These are phyloP conservation scores for Acorus calamus DNA, from an alignment of 106 monocot genomes.

Conservation along the genomic window DNA sequence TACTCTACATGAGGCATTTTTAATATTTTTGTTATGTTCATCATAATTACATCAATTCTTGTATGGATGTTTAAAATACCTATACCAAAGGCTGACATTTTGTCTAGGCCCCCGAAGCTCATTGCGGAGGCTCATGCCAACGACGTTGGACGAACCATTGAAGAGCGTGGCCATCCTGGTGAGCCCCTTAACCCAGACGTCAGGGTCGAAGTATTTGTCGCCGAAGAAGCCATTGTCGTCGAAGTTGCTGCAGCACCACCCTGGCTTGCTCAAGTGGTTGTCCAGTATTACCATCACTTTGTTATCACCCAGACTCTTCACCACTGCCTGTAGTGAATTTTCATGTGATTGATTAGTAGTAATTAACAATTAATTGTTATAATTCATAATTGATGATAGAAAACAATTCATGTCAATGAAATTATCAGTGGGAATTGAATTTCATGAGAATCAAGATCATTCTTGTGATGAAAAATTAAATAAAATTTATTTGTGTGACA, in stretches of 20 bases:
- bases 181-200: conserved; percentile 42
- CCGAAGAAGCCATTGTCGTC: conserved; percentile 78
- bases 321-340: conserved; percentile 30
- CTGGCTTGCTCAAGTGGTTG: conserved; percentile 73
- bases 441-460: no score
- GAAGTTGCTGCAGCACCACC: conserved; percentile 58
- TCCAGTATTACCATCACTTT: conserved; percentile 70
- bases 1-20: no score
- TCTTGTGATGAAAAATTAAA: no score
- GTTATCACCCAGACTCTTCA: conserved; percentile 31
- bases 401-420: no score
- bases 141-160: conserved; percentile 21
- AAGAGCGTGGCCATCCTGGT: conserved; percentile 57
- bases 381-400: no score
- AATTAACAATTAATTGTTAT: background rate
- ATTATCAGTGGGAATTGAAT: no score
- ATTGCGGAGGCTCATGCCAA: conserved; percentile 73
- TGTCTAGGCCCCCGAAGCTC: conserved; percentile 53
- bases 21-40: no score
- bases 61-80: conserved; percentile 8
- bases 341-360: background rate
- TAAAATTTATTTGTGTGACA: no score
- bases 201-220: conserved; percentile 46
- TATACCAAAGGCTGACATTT: conserved; percentile 43
- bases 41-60: background rate